phyloP scores from a whole-genome alignment of 257 asterid genomes.

The Solanum piurae region DNA sequence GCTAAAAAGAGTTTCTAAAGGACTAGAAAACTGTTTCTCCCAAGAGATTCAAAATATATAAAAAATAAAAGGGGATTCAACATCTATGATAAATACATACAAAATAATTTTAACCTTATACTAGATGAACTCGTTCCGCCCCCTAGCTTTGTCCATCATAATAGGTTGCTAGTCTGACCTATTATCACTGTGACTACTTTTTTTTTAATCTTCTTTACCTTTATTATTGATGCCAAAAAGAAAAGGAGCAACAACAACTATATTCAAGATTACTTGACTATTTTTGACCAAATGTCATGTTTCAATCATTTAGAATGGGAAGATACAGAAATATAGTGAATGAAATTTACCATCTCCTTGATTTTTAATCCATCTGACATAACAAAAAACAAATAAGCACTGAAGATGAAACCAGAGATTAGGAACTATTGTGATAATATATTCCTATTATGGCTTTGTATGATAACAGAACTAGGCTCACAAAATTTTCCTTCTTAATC shows the following conservation, averaged over 20 bases:
- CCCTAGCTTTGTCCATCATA: background rate
- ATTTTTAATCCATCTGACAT: background rate
- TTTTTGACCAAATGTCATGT: background rate
- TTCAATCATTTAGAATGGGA: background rate
- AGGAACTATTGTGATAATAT: background rate
- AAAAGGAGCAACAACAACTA: background rate
- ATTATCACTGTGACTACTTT: background rate
- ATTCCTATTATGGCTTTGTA: background rate
- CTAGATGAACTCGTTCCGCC: background rate
- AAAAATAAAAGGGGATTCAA: background rate
- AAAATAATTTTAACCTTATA: background rate
- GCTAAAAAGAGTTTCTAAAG: background rate
- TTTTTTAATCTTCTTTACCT: background rate
- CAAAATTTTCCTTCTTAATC: background rate
- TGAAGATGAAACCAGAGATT: background rate
- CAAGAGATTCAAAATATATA: background rate
- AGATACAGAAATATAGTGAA: background rate
- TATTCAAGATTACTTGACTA: background rate
- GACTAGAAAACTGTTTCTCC: background rate
- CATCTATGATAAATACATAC: background rate
- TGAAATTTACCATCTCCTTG: background rate
- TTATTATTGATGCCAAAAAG: background rate
- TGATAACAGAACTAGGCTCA: background rate
- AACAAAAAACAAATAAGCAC: background rate
- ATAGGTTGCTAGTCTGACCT: background rate